A percentile compares a stretch with the other conserved stretches of the same genome.
phyloP scores from a whole-genome alignment of 2,329 filamentous ascomycete species.

The Cercospora brassicicola region DNA sequence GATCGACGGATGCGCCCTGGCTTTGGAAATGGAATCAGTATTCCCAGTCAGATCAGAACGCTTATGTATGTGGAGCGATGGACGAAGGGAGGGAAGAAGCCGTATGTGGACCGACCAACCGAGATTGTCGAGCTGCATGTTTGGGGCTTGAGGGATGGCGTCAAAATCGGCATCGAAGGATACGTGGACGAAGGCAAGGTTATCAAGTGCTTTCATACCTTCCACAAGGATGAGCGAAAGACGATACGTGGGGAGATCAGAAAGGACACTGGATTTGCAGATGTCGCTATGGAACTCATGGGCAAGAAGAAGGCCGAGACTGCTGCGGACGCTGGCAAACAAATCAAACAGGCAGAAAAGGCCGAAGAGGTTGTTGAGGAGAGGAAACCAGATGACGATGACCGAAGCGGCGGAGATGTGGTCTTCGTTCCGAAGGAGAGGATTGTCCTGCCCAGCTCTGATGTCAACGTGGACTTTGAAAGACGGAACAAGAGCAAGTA shows the following conservation, averaged over 20 bases:
- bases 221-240: constrained; percentile 69
- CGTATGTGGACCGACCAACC: constrained; percentile 75
- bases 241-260: constrained; percentile 60
- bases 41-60: constrained; percentile 87
- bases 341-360: constrained; percentile 26
- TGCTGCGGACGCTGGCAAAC: constrained; percentile 22
- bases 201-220: constrained; percentile 81
- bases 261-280: constrained; percentile 44
- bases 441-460: constrained; percentile 73
- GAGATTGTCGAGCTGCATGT: constrained; percentile 87
- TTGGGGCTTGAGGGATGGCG: constrained; percentile 83
- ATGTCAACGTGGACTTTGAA: constrained; percentile 88
- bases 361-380: constrained; percentile 23
- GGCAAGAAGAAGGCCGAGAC: constrained; percentile 33
- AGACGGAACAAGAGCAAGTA: constrained; percentile 76
- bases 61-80: constrained; percentile 86
- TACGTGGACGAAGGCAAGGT: constrained; percentile 85
- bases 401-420: constrained; percentile 65
- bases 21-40: constrained; percentile 87
- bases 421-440: constrained; percentile 72
- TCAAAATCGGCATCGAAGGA: constrained; percentile 82
- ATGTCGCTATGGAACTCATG: constrained; percentile 50
- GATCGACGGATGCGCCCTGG: constrained; percentile 82
- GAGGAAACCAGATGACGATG: constrained; percentile 34
- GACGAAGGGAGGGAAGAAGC: constrained; percentile 63